Conservation (phyloP, 768 basidiomycete genomes). For the Termitomyces bulborhizus region DNA sequence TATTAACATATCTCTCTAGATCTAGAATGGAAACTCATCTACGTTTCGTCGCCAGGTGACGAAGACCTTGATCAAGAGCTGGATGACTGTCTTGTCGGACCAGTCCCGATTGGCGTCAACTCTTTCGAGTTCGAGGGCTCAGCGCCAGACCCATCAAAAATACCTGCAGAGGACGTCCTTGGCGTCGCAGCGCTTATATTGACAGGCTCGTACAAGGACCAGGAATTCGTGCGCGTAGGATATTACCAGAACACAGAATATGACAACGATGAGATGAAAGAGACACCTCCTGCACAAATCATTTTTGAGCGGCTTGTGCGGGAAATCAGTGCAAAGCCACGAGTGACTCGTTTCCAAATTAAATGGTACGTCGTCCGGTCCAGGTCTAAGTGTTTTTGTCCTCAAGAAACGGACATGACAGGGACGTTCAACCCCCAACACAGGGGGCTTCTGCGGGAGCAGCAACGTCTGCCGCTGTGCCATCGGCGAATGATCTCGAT, state of each 20-base stretch:
- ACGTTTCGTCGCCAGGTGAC: conserved; percentile 90
- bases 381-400: not conserved
- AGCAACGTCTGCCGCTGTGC: conserved; percentile 66
- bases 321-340: conserved; percentile 85
- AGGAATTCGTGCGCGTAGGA: conserved; percentile 98
- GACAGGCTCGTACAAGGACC: conserved; percentile 92
- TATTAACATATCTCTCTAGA: conserved; percentile 39
- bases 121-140: conserved; percentile 94
- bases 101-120: conserved; percentile 94
- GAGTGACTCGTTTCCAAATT: conserved; percentile 90
- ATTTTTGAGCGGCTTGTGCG: conserved; percentile 76
- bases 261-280: conserved; percentile 89
- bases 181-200: conserved; percentile 97
- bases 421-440: conserved; percentile 58
- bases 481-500: conserved; percentile 64
- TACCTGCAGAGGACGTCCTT: conserved; percentile 85
- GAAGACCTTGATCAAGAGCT: conserved; percentile 95
- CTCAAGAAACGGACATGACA: conserved; percentile 17
- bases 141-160: conserved; percentile 76
- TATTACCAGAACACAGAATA: conserved; percentile 99
- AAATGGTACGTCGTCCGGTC: conserved; percentile 53
- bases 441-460: conserved; percentile 46
- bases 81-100: conserved; percentile 96
- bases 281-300: conserved; percentile 60
- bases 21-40: conserved; percentile 97